Evolutionary conservation across 148 eudicot species (phyloP), one percentile per base, ranked within the genome.

Genomic region (Fagopyrum homotropicum): DNA sequence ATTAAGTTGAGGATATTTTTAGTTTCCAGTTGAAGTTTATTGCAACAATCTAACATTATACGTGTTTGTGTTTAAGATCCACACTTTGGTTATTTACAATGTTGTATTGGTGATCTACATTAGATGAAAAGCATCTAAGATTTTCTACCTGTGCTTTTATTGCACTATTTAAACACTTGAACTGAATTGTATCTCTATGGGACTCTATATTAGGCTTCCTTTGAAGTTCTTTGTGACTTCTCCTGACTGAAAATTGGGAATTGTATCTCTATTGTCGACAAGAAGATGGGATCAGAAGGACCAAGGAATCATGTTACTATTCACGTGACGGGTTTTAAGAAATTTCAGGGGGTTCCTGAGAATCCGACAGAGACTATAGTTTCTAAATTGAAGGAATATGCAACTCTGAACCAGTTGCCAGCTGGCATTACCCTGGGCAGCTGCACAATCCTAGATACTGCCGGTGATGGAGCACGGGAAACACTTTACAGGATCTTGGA

Each of bases 321-420:
- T 69, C 88, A 91, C 61, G 88, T 91, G 69, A 89, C 96, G 4
- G 96, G 96, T 45, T 91, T 91, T 85, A 89, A 89, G 81, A 91
- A 87, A 83, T 91, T 91, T 73, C 89, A 89, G 40, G 96, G 92
- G 45, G 90, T 91, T 64, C 68, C 82, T 10, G 84, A 84, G 54
- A 91, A 91, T 82, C 96, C 96, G 47, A 88, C 93, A 35, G 93
- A 91, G 79, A 80, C 76, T 16, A 86, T 89, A 68, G 88, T 86
- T 46, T 77, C 68, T 57, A 91, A 82, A 57, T 75, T 91, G 59
- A 79, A 69, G 75, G 83, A 79, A 16, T 89, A 80, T 76, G 85
- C 86, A 26, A 78, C 80, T 47, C 82, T 59, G 76, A 87, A 69
- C 22, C 85, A 86, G 29, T 84, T 87, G 70, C 86, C 89, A 5